Conservation (phyloP, 352 stramenopile species). For the Pythium diclinum region DNA sequence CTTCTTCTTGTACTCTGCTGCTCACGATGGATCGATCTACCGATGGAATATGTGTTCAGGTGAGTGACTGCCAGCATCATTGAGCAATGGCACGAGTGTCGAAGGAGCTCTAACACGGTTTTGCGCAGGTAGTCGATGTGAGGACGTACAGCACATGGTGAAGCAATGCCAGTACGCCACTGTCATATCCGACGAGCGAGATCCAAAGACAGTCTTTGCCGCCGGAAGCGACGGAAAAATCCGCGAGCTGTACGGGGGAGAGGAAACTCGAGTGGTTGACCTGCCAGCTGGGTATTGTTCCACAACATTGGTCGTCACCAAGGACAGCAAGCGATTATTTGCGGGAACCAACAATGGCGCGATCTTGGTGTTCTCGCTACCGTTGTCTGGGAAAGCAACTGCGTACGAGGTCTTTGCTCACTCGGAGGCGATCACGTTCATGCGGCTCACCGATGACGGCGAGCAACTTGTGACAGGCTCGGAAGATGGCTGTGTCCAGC, state of each 20-base stretch:
- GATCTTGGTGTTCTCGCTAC: slow-evolving; percentile 64
- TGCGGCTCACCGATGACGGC: slow-evolving; percentile 75
- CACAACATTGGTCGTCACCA: slow-evolving; percentile 57
- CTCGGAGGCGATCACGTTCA: slow-evolving; percentile 52
- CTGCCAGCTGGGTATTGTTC: slow-evolving; percentile 38
- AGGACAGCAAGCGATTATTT: slow-evolving; percentile 62
- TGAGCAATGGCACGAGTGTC: no score
- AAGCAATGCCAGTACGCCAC: slow-evolving; percentile 77
- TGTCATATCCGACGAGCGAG: slow-evolving; percentile 47
- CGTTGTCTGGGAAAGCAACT: slow-evolving; percentile 36
- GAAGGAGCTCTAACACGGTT: background rate
- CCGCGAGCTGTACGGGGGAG: slow-evolving; percentile 53
- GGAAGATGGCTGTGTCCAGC: slow-evolving; percentile 58
- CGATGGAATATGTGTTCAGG: slow-evolving; percentile 58
- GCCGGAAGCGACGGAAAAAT: slow-evolving; percentile 66
- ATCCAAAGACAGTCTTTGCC: slow-evolving; percentile 50
- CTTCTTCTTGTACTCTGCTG: slow-evolving; percentile 70
- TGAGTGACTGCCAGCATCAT: no score
- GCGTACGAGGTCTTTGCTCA: slow-evolving; percentile 54
- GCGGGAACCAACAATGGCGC: slow-evolving; percentile 58
- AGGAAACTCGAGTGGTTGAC: slow-evolving; percentile 55
- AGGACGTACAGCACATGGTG: slow-evolving; percentile 70
- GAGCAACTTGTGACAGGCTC: slow-evolving; percentile 52
- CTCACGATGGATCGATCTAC: slow-evolving; percentile 78
- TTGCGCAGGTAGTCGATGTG: slow-evolving; percentile 45